Conservation (phyloP, 805 yeast genomes). For the Candida schatavii region DNA sequence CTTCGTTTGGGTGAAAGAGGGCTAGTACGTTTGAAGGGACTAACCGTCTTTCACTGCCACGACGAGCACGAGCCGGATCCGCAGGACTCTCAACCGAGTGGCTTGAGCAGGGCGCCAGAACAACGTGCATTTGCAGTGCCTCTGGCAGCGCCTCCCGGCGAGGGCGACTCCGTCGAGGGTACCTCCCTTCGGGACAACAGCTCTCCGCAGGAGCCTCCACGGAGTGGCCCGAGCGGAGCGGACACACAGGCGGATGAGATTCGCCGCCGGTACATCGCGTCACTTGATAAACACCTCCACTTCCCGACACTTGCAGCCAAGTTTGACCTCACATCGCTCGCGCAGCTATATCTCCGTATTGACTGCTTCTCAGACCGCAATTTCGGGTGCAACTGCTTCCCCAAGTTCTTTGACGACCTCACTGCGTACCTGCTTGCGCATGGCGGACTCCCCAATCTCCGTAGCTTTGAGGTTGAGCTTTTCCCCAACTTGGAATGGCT, state of each 20-base stretch:
- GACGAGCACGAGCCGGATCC: slow-evolving; percentile 12
- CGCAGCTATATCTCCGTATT: slow-evolving; percentile 23
- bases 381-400: slow-evolving; percentile 25
- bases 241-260: not conserved
- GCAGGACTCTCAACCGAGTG: not conserved
- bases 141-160: not conserved
- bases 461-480: slow-evolving; percentile 26
- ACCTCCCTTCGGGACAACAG: too few species aligned
- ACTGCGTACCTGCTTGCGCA: slow-evolving; percentile 17
- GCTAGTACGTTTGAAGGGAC: slow-evolving; percentile 25
- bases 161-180: not conserved
- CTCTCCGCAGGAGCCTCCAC: too few species aligned
- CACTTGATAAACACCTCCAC: not conserved
- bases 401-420: slow-evolving; percentile 25
- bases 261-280: not conserved
- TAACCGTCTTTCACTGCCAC: slow-evolving; percentile 33
- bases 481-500: slow-evolving; percentile 35
- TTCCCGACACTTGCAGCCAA: slow-evolving; percentile 21
- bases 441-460: slow-evolving; percentile 29
- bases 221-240: too few species aligned
- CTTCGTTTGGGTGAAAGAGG: slow-evolving; percentile 17
- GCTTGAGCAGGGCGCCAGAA: slow-evolving; percentile 2
- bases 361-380: slow-evolving; percentile 29
- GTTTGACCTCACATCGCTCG: slow-evolving; percentile 21
- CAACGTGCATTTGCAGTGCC: slow-evolving; percentile 12